Percentiles rank a stretch among this genome's conserved stretches.
Evolutionary conservation across 441 rosid species (phyloP).

Genomic region (Jatropha podagrica): DNA sequence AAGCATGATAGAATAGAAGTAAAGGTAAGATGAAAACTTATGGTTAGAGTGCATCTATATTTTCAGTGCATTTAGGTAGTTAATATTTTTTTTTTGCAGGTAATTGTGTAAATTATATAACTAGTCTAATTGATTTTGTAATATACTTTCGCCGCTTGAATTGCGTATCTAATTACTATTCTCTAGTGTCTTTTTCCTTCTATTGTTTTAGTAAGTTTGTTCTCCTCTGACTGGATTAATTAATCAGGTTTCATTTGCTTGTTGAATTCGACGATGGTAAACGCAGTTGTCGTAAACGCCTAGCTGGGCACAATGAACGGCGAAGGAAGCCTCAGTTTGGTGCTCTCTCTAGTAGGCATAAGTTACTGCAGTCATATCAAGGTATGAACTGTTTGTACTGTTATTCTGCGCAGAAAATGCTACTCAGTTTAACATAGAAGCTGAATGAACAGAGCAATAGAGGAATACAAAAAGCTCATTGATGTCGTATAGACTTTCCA

Average conservation of each 20-base stretch:
- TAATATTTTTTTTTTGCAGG: not conserved
- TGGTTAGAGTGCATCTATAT: conserved; percentile 1
- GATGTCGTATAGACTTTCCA: no score
- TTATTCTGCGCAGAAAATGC: not conserved
- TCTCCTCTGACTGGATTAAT: conserved; percentile 13
- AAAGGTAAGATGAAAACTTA: not conserved
- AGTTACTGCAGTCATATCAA: conserved; percentile 44
- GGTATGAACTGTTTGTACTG: conserved; percentile 34
- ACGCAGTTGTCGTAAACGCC: conserved; percentile 88
- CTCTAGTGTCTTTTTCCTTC: not conserved
- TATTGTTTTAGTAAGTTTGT: not conserved
- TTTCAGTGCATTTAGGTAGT: not conserved
- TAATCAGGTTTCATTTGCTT: conserved; percentile 80
- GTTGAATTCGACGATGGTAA: conserved; percentile 85
- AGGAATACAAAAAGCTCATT: not conserved
- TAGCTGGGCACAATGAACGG: conserved; percentile 87
- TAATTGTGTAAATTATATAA: not conserved
- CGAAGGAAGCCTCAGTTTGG: conserved; percentile 69
- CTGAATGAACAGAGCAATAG: not conserved
- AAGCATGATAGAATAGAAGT: not conserved
- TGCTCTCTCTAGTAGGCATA: conserved; percentile 44
- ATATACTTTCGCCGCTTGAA: not conserved
- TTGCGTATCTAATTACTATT: not conserved
- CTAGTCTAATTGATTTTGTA: conserved; percentile 3
- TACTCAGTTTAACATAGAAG: conserved; percentile 3